Conservation (phyloP, 2,329 filamentous ascomycete species). For the Pseudopithomyces chartarum region DNA sequence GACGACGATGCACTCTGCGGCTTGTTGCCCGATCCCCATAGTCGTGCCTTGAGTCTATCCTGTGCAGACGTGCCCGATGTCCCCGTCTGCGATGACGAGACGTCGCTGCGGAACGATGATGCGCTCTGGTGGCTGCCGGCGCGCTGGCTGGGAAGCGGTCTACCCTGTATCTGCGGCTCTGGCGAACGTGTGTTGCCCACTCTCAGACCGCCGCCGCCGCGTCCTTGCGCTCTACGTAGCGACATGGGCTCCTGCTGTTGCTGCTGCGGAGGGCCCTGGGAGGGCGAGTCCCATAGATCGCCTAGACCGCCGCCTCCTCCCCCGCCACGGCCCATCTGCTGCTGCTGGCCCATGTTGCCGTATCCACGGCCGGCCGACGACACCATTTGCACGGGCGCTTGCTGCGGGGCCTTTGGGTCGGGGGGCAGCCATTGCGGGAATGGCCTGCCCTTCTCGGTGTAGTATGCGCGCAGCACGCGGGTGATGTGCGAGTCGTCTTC, state of each 20-base stretch:
- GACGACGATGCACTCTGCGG: slow-evolving; percentile 45
- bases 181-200: slow-evolving; percentile 38
- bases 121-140: slow-evolving; percentile 74
- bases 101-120: slow-evolving; percentile 42
- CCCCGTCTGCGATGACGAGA: slow-evolving; percentile 45
- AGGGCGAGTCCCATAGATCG: slow-evolving; percentile 63
- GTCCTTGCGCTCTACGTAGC: slow-evolving; percentile 51
- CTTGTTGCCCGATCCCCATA: slow-evolving; percentile 69
- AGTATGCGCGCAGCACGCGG: slow-evolving; percentile 90
- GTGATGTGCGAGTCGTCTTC: slow-evolving; percentile 94
- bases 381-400: slow-evolving; percentile 57
- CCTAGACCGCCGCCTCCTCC: slow-evolving; percentile 52
- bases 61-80: slow-evolving; percentile 67
- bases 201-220: slow-evolving; percentile 43
- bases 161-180: slow-evolving; percentile 48
- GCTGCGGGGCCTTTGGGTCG: slow-evolving; percentile 76
- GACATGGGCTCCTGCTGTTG: slow-evolving; percentile 49
- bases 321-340: slow-evolving; percentile 39
- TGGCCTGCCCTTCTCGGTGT: slow-evolving; percentile 81
- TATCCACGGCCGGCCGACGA: slow-evolving; percentile 49
- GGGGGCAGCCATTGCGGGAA: slow-evolving; percentile 88
- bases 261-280: slow-evolving; percentile 39
- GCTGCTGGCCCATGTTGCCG: slow-evolving; percentile 24
- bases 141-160: slow-evolving; percentile 74
- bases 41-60: slow-evolving; percentile 78